A percentile compares a stretch with the other conserved stretches of the same genome.
These are phyloP conservation scores for Eimeria necatrix DNA, from an alignment of 169 alveolate species.

Conservation along the genomic window DNA sequence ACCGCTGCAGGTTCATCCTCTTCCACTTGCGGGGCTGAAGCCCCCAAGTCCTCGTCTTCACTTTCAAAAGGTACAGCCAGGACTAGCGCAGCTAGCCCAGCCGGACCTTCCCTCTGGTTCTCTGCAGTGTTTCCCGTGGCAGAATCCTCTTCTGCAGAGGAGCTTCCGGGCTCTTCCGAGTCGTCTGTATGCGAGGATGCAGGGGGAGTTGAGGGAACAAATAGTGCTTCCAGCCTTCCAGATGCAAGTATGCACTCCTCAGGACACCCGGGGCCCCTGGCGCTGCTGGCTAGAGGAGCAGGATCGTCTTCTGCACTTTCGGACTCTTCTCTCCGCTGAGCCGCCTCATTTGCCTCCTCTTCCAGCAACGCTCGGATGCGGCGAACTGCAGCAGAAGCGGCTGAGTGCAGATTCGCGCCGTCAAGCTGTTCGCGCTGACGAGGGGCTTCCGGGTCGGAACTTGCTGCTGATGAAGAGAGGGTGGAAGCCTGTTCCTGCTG, in stretches of 20 bases:
- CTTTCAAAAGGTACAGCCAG: no score
- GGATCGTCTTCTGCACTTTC: background rate
- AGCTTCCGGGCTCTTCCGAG: no score
- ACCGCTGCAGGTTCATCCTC: no score
- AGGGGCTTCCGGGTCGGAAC: background rate
- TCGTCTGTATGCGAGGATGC: background rate
- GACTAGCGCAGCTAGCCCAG: no score
- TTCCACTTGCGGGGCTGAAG: no score
- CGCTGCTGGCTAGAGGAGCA: no score
- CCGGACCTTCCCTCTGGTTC: no score
- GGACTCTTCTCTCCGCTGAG: background rate
- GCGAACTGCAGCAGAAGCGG: background rate
- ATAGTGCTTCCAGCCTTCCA: background rate
- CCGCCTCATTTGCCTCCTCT: background rate
- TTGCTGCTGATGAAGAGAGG: background rate
- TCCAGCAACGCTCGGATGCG: background rate
- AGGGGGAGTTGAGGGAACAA: background rate
- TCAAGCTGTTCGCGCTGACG: background rate
- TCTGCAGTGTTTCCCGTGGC: no score
- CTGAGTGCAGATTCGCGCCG: background rate
- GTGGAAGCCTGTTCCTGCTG: background rate
- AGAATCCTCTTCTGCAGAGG: no score
- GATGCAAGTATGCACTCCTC: background rate
- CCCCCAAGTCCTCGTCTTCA: no score
- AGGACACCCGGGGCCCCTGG: no score